A percentile compares a stretch with the other conserved stretches of the same genome.
phyloP scores from a whole-genome alignment of 148 eudicot species.

The Vaccinium vitisidaea region DNA sequence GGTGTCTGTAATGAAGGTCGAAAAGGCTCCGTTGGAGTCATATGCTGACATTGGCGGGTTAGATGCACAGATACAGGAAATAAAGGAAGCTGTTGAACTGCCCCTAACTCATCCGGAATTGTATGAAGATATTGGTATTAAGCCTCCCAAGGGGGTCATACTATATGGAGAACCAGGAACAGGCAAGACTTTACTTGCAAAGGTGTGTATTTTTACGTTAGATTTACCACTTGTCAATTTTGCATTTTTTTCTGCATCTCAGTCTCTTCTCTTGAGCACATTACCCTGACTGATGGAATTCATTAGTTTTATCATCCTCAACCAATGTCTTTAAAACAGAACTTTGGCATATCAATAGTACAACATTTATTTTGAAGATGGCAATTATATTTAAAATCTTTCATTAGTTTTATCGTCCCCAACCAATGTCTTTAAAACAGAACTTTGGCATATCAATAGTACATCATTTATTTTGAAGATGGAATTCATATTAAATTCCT shows the following conservation, averaged over 20 bases:
- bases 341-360: not conserved
- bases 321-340: not conserved
- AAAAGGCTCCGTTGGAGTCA: slow-evolving; percentile 95
- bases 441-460: not conserved
- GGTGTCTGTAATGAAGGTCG: slow-evolving; percentile 99
- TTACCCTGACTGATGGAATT: not conserved
- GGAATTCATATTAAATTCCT: not conserved
- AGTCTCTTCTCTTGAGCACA: not conserved
- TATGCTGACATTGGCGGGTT: slow-evolving; percentile 98
- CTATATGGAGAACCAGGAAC: slow-evolving; percentile 99
- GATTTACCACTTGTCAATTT: not conserved
- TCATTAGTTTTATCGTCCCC: not conserved
- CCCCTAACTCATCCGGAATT: slow-evolving; percentile 96
- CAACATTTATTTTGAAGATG: no score
- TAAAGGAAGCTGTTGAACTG: slow-evolving; percentile 97
- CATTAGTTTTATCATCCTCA: not conserved
- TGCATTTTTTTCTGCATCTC: not conserved
- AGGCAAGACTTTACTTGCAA: slow-evolving; percentile 94
- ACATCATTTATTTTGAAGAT: not conserved
- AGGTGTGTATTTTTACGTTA: slow-evolving; percentile 43
- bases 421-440: not conserved
- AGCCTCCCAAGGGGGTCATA: slow-evolving; percentile 96
- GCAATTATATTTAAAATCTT: no score
- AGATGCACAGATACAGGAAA: slow-evolving; percentile 98
- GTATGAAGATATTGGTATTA: slow-evolving; percentile 97